A percentile compares a stretch with the other conserved stretches of the same genome.
Conservation (phyloP, 305 asterid species). For the Nicotiana rustica region DNA sequence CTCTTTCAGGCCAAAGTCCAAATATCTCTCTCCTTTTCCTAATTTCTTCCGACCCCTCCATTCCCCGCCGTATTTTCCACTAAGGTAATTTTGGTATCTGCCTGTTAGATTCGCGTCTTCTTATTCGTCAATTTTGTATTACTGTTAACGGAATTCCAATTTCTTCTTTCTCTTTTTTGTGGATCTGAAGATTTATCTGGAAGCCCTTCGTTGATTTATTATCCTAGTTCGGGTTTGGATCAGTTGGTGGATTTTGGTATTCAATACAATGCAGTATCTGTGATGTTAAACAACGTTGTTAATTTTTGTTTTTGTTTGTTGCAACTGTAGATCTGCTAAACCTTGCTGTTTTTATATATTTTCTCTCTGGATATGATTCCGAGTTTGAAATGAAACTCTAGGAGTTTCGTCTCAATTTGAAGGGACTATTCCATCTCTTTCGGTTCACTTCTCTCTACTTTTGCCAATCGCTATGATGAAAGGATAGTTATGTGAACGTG, state of each 20-base stretch:
- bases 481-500: not conserved
- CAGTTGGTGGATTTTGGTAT: not conserved
- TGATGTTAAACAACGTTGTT: not conserved
- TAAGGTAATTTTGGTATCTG: not conserved
- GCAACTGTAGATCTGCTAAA: not conserved
- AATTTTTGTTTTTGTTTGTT: not conserved
- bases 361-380: not conserved
- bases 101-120: not conserved
- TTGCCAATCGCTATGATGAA: not conserved
- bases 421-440: not conserved
- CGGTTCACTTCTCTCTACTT: not conserved
- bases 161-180: not conserved
- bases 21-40: slow-evolving; percentile 11
- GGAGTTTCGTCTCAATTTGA: not conserved
- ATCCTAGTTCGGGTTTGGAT: not conserved
- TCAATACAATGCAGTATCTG: not conserved
- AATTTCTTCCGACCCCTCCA: not conserved
- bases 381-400: not conserved
- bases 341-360: not conserved
- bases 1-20: not conserved
- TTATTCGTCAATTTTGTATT: too few relatives aligned
- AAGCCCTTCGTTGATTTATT: not conserved
- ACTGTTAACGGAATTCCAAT: not conserved
- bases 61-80: not conserved
- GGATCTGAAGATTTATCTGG: slow-evolving; percentile 1